A percentile compares a stretch with the other conserved stretches of the same genome.
Evolutionary conservation across 305 asterid species (phyloP).

Genomic region (Nicotiana rustica): DNA sequence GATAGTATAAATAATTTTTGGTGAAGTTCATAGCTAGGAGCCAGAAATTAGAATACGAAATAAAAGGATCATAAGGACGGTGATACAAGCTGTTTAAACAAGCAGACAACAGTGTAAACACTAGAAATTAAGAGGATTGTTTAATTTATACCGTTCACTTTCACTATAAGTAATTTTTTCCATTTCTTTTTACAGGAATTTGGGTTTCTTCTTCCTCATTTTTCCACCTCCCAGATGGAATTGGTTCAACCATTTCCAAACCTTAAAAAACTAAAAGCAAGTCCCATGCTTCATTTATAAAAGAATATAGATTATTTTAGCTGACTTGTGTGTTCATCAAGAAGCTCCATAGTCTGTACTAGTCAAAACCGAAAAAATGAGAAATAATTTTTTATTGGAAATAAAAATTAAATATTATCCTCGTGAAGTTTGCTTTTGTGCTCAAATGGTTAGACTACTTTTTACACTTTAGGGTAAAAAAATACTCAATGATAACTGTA

Average conservation of each 20-base stretch:
- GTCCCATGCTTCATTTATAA: background rate
- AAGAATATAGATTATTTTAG: background rate
- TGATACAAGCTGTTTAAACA: background rate
- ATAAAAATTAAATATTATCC: background rate
- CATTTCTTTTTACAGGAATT: background rate
- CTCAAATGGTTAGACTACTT: too few species aligned
- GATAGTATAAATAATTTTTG: background rate
- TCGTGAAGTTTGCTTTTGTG: too few species aligned
- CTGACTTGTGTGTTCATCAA: background rate
- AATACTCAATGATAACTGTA: too few species aligned
- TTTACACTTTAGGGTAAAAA: too few species aligned
- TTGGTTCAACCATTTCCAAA: background rate
- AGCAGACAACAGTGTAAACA: background rate
- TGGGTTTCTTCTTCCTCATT: background rate
- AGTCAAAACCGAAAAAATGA: background rate
- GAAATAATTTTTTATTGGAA: background rate
- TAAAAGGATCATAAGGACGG: background rate
- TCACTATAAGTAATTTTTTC: background rate
- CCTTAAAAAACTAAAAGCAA: background rate
- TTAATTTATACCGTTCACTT: too few species aligned
- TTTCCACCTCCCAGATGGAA: background rate
- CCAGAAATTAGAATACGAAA: background rate
- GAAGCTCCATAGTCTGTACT: background rate
- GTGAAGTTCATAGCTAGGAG: background rate
- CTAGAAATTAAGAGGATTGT: background rate